These are phyloP conservation scores for Ambispora gerdemannii DNA, from an alignment of 192 early-diverging fungal genomes.

Conservation along the genomic window DNA sequence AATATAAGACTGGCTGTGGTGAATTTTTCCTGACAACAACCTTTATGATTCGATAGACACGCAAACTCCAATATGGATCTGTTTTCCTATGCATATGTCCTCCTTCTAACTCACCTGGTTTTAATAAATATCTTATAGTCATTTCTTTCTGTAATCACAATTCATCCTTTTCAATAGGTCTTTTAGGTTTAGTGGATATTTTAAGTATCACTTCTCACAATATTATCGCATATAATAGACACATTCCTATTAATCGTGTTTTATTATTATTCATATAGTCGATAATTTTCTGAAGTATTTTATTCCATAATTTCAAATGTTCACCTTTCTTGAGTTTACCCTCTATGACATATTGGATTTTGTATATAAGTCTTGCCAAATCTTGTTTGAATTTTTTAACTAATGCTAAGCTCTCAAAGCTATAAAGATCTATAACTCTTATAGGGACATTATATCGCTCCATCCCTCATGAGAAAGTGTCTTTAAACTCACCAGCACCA, in stretches of 20 bases:
- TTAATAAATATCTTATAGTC: slow-evolving; percentile 21
- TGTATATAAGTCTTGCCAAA: neutral
- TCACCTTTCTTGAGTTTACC: neutral
- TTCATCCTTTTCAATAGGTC: slow-evolving; percentile 24
- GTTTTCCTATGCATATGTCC: slow-evolving; percentile 4
- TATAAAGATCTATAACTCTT: slow-evolving; percentile 17
- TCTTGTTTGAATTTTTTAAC: slow-evolving; percentile 2
- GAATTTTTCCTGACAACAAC: slow-evolving; percentile 16
- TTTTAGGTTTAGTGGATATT: slow-evolving; percentile 18
- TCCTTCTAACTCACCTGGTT: slow-evolving; percentile 17
- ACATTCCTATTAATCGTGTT: slow-evolving; percentile 10
- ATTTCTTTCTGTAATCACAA: slow-evolving; percentile 9
- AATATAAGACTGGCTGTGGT: slow-evolving; percentile 19
- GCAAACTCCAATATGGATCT: slow-evolving; percentile 16
- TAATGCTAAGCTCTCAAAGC: slow-evolving; percentile 18
- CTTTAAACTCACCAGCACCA: neutral
- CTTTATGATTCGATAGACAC: slow-evolving; percentile 6
- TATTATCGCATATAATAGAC: neutral
- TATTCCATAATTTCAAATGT: slow-evolving; percentile 4
- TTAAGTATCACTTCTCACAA: slow-evolving; percentile 13
- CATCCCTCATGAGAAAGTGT: slow-evolving; percentile 14
- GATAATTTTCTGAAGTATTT: slow-evolving; percentile 16
- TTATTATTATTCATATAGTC: slow-evolving; percentile 24
- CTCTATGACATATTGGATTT: slow-evolving; percentile 16
- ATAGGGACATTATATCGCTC: slow-evolving; percentile 13